Percentiles rank a stretch among this genome's conserved stretches.
Conservation (phyloP, 2,329 filamentous ascomycete genomes). For the Hypocreales sp. region DNA sequence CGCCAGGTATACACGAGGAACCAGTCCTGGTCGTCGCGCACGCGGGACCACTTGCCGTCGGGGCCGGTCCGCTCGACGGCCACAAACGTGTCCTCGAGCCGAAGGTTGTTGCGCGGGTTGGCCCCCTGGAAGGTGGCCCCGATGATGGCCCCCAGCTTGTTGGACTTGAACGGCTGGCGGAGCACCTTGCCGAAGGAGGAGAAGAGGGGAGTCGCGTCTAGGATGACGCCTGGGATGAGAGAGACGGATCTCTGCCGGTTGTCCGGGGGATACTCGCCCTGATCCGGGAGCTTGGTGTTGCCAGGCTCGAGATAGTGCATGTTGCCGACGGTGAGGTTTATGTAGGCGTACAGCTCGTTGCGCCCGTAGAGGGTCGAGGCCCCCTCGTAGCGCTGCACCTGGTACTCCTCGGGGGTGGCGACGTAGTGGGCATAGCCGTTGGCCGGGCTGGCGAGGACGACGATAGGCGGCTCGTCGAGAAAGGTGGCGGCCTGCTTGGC, state of each 20-base stretch:
- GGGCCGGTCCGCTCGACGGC: conserved; percentile 49
- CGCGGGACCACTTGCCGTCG: conserved; percentile 40
- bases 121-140: conserved; percentile 64
- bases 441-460: conserved; percentile 74
- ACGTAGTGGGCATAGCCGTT: conserved; percentile 85
- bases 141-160: conserved; percentile 45
- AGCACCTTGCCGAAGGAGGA: conserved; percentile 56
- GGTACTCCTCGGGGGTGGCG: conserved; percentile 65
- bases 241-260: conserved; percentile 58
- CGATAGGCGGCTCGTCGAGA: conserved; percentile 41
- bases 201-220: conserved; percentile 50
- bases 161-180: conserved; percentile 34
- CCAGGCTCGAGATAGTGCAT: conserved; percentile 20
- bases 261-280: conserved; percentile 46
- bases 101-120: conserved; percentile 79
- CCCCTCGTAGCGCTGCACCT: conserved; percentile 84
- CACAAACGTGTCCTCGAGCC: conserved; percentile 61
- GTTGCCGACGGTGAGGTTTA: conserved; percentile 63
- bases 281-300: conserved; percentile 22
- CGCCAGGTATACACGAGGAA: conserved; percentile 71
- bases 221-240: conserved; percentile 70
- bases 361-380: conserved; percentile 79
- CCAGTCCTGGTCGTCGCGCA: conserved; percentile 71
- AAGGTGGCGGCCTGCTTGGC: conserved; percentile 30
- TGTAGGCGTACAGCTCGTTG: conserved; percentile 70